Conservation (phyloP, 2,329 filamentous ascomycete genomes). For the Paracamarosporium sp. region DNA sequence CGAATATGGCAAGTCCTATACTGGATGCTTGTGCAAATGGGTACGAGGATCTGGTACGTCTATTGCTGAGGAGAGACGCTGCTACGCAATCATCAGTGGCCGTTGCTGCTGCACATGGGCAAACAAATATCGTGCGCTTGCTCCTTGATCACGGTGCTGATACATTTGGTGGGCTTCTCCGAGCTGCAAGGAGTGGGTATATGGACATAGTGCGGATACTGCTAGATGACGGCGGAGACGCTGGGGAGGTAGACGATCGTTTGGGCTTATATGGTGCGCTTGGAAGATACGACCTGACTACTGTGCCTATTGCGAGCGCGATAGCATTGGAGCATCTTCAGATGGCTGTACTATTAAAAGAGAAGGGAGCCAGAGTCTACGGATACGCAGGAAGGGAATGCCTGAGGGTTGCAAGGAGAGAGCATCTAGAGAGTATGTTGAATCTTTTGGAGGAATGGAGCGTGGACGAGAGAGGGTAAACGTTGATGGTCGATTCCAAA, state of each 20-base stretch:
- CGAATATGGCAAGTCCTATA: not conserved
- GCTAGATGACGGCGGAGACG: not conserved
- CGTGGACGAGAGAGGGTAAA: not conserved
- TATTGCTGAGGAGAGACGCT: not conserved
- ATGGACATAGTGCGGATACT: not conserved
- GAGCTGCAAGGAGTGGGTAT: not conserved
- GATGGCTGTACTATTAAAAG: not conserved
- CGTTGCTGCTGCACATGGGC: not conserved
- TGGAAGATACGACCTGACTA: not conserved
- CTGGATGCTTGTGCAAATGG: not conserved
- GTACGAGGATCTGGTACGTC: not conserved
- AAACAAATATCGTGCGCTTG: not conserved
- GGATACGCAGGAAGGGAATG: not conserved
- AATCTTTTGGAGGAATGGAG: not conserved
- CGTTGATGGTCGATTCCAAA: too few species aligned
- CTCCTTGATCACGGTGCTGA: not conserved
- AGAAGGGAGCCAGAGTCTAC: not conserved
- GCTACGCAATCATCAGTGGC: not conserved
- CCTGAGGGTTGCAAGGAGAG: not conserved
- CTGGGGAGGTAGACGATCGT: not conserved
- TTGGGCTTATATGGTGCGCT: not conserved
- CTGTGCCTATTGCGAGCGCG: not conserved
- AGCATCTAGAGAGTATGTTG: conserved; percentile 1
- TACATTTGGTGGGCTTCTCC: not conserved
- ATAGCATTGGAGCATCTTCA: not conserved